These are phyloP conservation scores for Fusarium solani-melongenae DNA, from an alignment of 2,329 filamentous ascomycete species.

Conservation along the genomic window DNA sequence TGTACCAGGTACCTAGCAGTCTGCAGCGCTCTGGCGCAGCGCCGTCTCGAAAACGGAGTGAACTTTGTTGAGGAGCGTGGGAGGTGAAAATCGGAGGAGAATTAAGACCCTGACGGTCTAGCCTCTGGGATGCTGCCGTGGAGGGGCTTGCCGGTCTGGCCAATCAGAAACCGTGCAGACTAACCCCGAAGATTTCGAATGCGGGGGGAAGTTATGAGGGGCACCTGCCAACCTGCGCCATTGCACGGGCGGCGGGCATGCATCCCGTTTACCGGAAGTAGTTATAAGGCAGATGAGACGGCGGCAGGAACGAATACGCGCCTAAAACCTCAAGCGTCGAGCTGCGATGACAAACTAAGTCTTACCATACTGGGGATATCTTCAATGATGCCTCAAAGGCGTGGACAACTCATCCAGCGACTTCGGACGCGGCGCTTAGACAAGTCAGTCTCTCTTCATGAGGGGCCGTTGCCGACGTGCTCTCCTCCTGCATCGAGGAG, in stretches of 20 bases:
- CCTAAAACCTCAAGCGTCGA: neutral
- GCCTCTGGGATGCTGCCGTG: constrained; percentile 1
- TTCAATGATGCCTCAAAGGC: neutral
- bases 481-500: constrained; percentile 4
- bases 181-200: constrained; percentile 38
- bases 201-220: constrained; percentile 39
- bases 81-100: constrained; percentile 6
- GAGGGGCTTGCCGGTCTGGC: constrained; percentile 13
- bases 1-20: neutral
- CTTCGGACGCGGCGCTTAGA: neutral
- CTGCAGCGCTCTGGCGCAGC: neutral
- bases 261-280: neutral
- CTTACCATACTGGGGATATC: neutral
- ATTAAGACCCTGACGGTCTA: constrained; percentile 25
- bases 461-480: constrained; percentile 6
- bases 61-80: constrained; percentile 35
- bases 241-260: neutral
- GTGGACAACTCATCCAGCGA: neutral
- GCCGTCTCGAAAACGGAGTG: neutral
- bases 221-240: constrained; percentile 23
- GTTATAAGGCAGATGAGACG: neutral
- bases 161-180: constrained; percentile 21
- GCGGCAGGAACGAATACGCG: neutral
- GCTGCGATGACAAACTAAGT: neutral
- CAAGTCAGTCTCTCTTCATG: neutral